These are phyloP conservation scores for Seiridium unicorne DNA, from an alignment of 2,329 filamentous ascomycete species.

Conservation along the genomic window DNA sequence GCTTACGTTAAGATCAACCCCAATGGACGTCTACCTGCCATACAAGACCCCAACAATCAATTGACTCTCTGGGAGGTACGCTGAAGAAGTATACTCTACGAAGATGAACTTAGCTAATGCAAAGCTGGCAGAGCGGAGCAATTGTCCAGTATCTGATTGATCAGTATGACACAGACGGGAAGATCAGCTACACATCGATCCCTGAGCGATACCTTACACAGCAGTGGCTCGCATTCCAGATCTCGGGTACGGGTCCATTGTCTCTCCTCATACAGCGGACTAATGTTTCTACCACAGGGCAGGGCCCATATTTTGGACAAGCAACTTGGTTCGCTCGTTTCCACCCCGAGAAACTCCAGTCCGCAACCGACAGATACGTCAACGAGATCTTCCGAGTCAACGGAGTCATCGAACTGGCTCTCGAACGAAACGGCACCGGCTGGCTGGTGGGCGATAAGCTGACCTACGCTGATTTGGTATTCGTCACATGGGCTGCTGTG, in stretches of 20 bases:
- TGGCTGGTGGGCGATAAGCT: conserved; percentile 21
- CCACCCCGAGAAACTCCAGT: conserved; percentile 28
- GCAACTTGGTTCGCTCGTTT: conserved; percentile 30
- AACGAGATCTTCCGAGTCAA: conserved; percentile 18
- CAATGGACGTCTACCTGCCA: conserved; percentile 30
- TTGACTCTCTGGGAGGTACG: conserved; percentile 41
- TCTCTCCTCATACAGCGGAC: not conserved
- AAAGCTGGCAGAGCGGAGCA: conserved; percentile 33
- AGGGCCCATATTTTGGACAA: conserved; percentile 43
- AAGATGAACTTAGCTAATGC: not conserved
- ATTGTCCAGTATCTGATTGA: conserved; percentile 46
- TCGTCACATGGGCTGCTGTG: conserved; percentile 14
- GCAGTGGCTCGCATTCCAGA: conserved; percentile 44
- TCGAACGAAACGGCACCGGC: conserved; percentile 9
- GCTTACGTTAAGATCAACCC: conserved; percentile 26
- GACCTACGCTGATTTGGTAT: conserved; percentile 20
- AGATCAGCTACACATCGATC: conserved; percentile 24
- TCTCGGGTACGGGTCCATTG: conserved; percentile 24
- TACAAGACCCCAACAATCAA: conserved; percentile 38
- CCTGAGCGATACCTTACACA: conserved; percentile 25
- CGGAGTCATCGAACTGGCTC: conserved; percentile 11
- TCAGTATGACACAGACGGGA: conserved; percentile 37
- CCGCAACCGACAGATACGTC: conserved; percentile 25
- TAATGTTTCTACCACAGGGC: conserved; percentile 26
- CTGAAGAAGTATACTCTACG: not conserved